Evolutionary conservation across 164 flowering plant genomes (phyloP).

Genomic region (Tetracentron sinense): DNA sequence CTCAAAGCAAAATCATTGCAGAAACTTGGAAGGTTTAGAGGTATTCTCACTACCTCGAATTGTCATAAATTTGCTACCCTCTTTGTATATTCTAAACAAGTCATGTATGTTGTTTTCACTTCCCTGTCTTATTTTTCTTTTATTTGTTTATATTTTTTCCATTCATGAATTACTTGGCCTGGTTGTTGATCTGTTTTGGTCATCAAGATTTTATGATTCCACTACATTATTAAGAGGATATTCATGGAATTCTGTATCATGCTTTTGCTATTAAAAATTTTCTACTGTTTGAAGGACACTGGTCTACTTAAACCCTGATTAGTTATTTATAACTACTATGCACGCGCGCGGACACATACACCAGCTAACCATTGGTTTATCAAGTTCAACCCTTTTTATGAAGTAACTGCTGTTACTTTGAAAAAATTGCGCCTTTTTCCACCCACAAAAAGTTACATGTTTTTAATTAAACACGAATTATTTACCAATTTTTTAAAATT

Average conservation of each 20-base stretch:
- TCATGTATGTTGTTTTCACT: background rate
- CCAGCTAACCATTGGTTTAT: too few relatives aligned
- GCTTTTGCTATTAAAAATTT: background rate
- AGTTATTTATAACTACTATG: too few relatives aligned
- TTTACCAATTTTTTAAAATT: too few relatives aligned
- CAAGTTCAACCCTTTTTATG: too few relatives aligned
- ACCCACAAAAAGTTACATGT: too few relatives aligned
- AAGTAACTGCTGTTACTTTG: too few relatives aligned
- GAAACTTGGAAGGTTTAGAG: conserved; percentile 63
- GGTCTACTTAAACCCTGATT: background rate
- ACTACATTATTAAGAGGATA: background rate
- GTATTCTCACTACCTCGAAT: conserved; percentile 28
- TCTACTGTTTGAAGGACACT: background rate
- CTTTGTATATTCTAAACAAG: background rate
- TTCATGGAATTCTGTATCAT: background rate
- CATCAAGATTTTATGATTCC: background rate
- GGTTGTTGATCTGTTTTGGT: background rate
- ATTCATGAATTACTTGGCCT: background rate
- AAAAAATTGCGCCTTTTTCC: too few relatives aligned
- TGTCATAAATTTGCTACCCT: background rate
- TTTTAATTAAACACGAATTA: too few relatives aligned
- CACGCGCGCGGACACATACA: too few relatives aligned
- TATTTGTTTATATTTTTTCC: background rate
- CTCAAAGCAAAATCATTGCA: conserved; percentile 83
- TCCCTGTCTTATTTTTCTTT: background rate